A percentile compares a stretch with the other conserved stretches of the same genome.
Evolutionary conservation across 495 filamentous ascomycete genomes (phyloP).

Genomic region (Aspergillus funiculosus): DNA sequence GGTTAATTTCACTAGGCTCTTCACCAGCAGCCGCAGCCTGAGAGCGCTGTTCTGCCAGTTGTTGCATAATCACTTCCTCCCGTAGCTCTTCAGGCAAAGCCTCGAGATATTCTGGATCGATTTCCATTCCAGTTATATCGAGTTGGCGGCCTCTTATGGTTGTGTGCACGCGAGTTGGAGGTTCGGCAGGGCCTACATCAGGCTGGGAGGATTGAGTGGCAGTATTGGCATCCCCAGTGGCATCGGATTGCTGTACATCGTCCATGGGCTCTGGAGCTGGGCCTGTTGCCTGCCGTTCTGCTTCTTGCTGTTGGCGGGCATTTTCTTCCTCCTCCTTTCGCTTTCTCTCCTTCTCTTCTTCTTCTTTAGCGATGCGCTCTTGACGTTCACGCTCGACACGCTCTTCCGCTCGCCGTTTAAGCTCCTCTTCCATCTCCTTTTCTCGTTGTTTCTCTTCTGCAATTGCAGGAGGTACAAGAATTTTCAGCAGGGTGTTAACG

Average conservation of each 20-base stretch:
- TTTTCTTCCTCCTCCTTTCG: slow-evolving; percentile 65
- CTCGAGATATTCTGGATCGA: slow-evolving; percentile 89
- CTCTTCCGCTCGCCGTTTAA: slow-evolving; percentile 42
- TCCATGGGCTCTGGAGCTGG: slow-evolving; percentile 65
- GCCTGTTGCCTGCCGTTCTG: slow-evolving; percentile 43
- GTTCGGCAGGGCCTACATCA: slow-evolving; percentile 46
- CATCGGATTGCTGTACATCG: slow-evolving; percentile 63
- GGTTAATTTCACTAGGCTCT: slow-evolving; percentile 79
- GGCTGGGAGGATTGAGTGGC: slow-evolving; percentile 28
- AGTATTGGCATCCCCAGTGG: slow-evolving; percentile 22
- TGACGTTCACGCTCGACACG: slow-evolving; percentile 44
- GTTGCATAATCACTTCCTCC: slow-evolving; percentile 89
- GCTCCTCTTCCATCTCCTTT: slow-evolving; percentile 45
- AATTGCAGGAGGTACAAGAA: slow-evolving; percentile 79
- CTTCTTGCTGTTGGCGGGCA: slow-evolving; percentile 37
- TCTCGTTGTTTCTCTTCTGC: slow-evolving; percentile 63
- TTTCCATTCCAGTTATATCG: slow-evolving; percentile 89
- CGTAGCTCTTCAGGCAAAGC: slow-evolving; percentile 90
- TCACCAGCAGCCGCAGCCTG: slow-evolving; percentile 75
- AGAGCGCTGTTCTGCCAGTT: slow-evolving; percentile 74
- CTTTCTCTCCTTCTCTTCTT: slow-evolving; percentile 51
- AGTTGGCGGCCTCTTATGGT: slow-evolving; percentile 77
- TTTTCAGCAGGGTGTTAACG: slow-evolving; percentile 62
- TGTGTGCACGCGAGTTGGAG: slow-evolving; percentile 58
- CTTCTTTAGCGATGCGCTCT: slow-evolving; percentile 53